phyloP scores from a whole-genome alignment of 2,329 filamentous ascomycete genomes.

The Fusarium sublunatum region DNA sequence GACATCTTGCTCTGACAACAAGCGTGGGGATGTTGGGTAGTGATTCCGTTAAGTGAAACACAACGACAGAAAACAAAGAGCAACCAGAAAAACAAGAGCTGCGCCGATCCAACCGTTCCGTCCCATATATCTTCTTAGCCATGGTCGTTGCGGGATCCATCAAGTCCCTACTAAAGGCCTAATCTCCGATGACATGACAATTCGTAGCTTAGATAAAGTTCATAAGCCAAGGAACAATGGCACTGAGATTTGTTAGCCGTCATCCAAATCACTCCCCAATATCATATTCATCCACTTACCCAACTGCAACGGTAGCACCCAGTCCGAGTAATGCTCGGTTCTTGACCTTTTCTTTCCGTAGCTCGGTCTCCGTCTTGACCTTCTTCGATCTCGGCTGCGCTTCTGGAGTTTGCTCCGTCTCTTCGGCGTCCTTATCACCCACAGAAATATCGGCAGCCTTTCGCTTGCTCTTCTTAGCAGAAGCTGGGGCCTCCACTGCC shows the following conservation, averaged over 20 bases:
- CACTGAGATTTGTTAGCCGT: slow-evolving; percentile 49
- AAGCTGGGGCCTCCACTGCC: slow-evolving; percentile 52
- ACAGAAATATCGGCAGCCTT: slow-evolving; percentile 78
- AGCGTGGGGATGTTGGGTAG: slow-evolving; percentile 28
- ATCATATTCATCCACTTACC: slow-evolving; percentile 70
- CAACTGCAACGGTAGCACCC: slow-evolving; percentile 86
- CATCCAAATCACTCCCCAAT: background rate
- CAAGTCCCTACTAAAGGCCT: slow-evolving; percentile 13
- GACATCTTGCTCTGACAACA: slow-evolving; percentile 28
- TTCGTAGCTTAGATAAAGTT: slow-evolving; percentile 58
- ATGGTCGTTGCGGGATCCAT: slow-evolving; percentile 33
- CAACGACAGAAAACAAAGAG: slow-evolving; percentile 30
- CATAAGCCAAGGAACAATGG: slow-evolving; percentile 64
- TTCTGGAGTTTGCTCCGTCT: slow-evolving; percentile 50
- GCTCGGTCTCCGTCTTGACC: slow-evolving; percentile 80
- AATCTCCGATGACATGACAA: slow-evolving; percentile 40
- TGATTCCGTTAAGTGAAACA: slow-evolving; percentile 36
- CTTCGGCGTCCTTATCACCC: slow-evolving; percentile 65
- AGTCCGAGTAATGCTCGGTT: slow-evolving; percentile 87
- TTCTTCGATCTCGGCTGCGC: slow-evolving; percentile 74
- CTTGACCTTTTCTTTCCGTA: slow-evolving; percentile 87
- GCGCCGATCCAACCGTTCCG: slow-evolving; percentile 45
- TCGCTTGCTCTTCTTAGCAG: slow-evolving; percentile 71
- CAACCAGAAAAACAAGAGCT: slow-evolving; percentile 41
- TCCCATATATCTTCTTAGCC: slow-evolving; percentile 41